Evolutionary conservation across 2,329 filamentous ascomycete species (phyloP), one percentile per base, ranked within the genome.

Genomic region (Sordariomycetes sp.): DNA sequence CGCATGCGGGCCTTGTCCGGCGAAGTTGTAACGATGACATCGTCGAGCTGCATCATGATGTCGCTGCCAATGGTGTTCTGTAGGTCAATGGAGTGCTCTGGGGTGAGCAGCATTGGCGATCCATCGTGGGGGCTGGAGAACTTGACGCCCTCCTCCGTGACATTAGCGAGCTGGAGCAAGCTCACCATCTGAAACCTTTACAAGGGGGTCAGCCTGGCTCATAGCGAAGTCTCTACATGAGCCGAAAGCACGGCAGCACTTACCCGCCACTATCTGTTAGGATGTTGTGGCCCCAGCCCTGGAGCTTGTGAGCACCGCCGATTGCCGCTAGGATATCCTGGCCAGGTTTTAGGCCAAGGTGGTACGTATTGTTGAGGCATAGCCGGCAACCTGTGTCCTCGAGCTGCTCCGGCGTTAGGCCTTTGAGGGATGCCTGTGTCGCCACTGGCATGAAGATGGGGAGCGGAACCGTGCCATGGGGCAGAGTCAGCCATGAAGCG

Each of bases 31-130:
- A 90, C 92, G 55, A 99, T 87, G 15, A 99, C 95, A 70, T 99
- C 95, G 75, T 99, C 94, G 3, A 99, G 84, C 72, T 99, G 95
- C 95, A 99, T 99, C 63, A 97, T 96, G 64, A 99, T 97, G 72
- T 99, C 94, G 61, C 90, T 95, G 62, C 94, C 94, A 65, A 99
- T 99, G 57, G 87, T 92, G 71, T 99, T 97, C 69, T 99, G 94
- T 3, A 99, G 79, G 12, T 85, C 86, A 64, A 99, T 96, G 0
- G 94, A 97, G 74, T 97, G 92, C 70, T 99, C 95, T 0, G 94
- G 94, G 0, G 94, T 99, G 53, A 99, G 83, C 12, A 99, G 84
- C 94, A 99, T 97, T 8, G 92, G 92, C 2, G 84, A 85, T 36
- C 91, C 90, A 74, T 97, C 94, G 68, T 99, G 94, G 0, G 94